phyloP scores from a whole-genome alignment of 805 yeast genomes.

The Kuraishia hungarica region DNA sequence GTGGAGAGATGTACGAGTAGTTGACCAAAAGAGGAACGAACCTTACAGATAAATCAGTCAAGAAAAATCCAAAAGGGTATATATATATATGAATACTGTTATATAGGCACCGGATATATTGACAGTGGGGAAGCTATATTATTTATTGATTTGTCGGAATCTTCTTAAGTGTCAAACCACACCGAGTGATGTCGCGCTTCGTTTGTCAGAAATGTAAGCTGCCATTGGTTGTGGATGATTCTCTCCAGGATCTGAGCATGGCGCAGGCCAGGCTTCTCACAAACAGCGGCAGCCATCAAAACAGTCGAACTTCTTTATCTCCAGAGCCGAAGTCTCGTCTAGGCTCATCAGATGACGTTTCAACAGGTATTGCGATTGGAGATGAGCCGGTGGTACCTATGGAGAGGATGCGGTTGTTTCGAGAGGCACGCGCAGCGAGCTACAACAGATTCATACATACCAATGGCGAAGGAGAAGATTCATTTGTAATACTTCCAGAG shows the following conservation, averaged over 20 bases:
- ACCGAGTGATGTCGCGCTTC: slow-evolving; percentile 14
- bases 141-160: not conserved
- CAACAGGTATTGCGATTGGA: slow-evolving; percentile 3
- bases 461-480: slow-evolving; percentile 15
- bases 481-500: slow-evolving; percentile 18
- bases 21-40: too few relatives aligned
- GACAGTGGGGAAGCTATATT: too few relatives aligned
- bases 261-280: slow-evolving; percentile 50
- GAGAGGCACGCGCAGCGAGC: slow-evolving; percentile 16
- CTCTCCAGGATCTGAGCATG: slow-evolving; percentile 40
- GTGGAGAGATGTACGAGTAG: not conserved
- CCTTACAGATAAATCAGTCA: not conserved
- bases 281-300: slow-evolving; percentile 4
- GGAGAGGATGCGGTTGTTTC: slow-evolving; percentile 28
- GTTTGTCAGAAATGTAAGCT: slow-evolving; percentile 57
- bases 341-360: not conserved
- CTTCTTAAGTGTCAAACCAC: not conserved
- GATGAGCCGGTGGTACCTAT: slow-evolving; percentile 21
- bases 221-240: slow-evolving; percentile 47
- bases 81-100: too few relatives aligned
- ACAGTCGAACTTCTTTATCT: not conserved
- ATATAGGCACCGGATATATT: too few relatives aligned
- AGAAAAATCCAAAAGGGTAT: not conserved
- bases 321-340: not conserved
- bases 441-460: not conserved